Percentiles rank a stretch among this genome's conserved stretches.
Evolutionary conservation across 495 filamentous ascomycete species (phyloP).

Genomic region (Echria macrotheca): DNA sequence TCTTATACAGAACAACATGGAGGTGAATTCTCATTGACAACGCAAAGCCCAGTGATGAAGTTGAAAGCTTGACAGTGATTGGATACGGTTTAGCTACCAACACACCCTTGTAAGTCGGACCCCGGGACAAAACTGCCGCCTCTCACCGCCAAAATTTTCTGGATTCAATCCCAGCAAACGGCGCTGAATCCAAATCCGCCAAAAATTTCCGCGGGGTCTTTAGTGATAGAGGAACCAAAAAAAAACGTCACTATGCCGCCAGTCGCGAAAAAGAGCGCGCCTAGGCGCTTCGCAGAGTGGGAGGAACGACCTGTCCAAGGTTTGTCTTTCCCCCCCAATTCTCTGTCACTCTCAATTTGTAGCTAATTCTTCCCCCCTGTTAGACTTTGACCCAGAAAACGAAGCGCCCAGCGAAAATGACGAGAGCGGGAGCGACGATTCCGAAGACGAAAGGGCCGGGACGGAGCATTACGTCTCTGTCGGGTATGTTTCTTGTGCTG

Average conservation of each 20-base stretch:
- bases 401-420: slow-evolving; percentile 46
- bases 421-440: slow-evolving; percentile 52
- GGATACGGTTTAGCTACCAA: background rate
- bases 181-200: background rate
- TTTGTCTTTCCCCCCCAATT: slow-evolving; percentile 9
- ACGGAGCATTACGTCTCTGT: slow-evolving; percentile 84
- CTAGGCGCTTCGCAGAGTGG: slow-evolving; percentile 36
- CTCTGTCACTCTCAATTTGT: too few relatives aligned
- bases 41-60: too few relatives aligned
- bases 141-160: slow-evolving; percentile 45
- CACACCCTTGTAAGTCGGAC: background rate
- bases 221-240: too few relatives aligned
- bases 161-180: too few relatives aligned
- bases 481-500: slow-evolving; percentile 48
- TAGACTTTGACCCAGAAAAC: slow-evolving; percentile 89
- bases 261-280: slow-evolving; percentile 23
- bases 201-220: slow-evolving; percentile 30
- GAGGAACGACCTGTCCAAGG: slow-evolving; percentile 38
- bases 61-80: slow-evolving; percentile 1
- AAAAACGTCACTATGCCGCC: slow-evolving; percentile 32
- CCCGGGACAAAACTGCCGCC: slow-evolving; percentile 28
- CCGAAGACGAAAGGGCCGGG: slow-evolving; percentile 46
- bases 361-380: too few relatives aligned
- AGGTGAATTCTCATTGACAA: too few relatives aligned
- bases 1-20: background rate